Evolutionary conservation across 495 filamentous ascomycete species (phyloP).

Genomic region (Aspergillus mulundensis): DNA sequence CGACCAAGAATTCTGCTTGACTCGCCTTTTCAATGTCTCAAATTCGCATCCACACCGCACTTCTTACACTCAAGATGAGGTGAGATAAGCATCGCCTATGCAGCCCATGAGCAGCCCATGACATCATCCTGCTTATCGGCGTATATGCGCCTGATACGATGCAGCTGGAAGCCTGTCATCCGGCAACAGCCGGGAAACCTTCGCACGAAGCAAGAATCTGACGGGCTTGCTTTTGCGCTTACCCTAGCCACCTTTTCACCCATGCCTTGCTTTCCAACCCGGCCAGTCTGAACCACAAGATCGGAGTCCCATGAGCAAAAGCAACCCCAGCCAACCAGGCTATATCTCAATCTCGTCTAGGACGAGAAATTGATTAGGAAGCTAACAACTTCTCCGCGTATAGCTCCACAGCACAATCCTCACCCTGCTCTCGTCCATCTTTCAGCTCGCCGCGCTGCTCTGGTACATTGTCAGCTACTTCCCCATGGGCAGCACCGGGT

Average conservation of each 20-base stretch:
- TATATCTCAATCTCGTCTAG: neutral
- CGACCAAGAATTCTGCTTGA: slow-evolving; percentile 1
- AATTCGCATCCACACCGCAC: neutral
- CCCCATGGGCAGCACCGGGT: slow-evolving; percentile 87
- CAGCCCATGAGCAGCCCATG: neutral
- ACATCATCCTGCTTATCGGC: slow-evolving; percentile 6
- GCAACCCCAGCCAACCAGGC: neutral
- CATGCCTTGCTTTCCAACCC: neutral
- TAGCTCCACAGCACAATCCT: slow-evolving; percentile 80
- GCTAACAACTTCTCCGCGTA: slow-evolving; percentile 13
- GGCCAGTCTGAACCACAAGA: neutral
- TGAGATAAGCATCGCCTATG: too few species aligned
- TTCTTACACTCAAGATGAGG: neutral
- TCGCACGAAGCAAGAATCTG: neutral
- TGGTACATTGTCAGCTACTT: slow-evolving; percentile 99
- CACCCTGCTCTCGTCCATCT: slow-evolving; percentile 75
- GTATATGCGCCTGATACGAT: slow-evolving; percentile 1
- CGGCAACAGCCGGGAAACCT: slow-evolving; percentile 2
- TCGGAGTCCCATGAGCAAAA: neutral
- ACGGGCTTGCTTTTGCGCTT: neutral
- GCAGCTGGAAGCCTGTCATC: slow-evolving; percentile 9
- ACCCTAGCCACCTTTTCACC: neutral
- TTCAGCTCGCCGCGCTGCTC: slow-evolving; percentile 74
- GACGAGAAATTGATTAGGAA: neutral
- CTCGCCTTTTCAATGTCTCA: too few species aligned